These are phyloP conservation scores for Pholiota adiposa DNA, from an alignment of 1,284 basidiomycete species.

Conservation along the genomic window DNA sequence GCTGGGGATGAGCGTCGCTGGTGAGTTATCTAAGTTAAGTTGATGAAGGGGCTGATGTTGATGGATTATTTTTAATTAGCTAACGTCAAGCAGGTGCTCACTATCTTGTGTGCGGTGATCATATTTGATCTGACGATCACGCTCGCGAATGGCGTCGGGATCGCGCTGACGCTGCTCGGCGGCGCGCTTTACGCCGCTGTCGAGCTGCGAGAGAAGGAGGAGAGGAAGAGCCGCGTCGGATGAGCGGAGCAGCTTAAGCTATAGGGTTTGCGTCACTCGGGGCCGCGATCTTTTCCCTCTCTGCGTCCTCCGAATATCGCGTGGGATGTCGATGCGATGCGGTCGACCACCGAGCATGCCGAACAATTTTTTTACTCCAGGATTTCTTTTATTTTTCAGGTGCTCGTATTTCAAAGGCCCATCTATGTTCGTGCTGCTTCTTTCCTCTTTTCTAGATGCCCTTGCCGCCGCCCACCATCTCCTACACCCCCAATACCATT, in stretches of 20 bases:
- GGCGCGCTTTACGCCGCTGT: slow-evolving; percentile 84
- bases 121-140: slow-evolving; percentile 87
- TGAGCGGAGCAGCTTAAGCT: background rate
- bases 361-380: background rate
- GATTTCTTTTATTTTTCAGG: background rate
- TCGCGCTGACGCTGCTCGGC: slow-evolving; percentile 79
- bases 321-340: no score
- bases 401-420: background rate
- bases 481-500: background rate
- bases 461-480: background rate
- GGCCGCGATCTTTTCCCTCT: background rate
- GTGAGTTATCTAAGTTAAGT: slow-evolving; percentile 39
- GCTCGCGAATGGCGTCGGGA: slow-evolving; percentile 78
- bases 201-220: slow-evolving; percentile 41
- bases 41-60: background rate
- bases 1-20: slow-evolving; percentile 86
- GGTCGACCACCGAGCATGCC: no score
- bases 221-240: slow-evolving; percentile 16
- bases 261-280: no score
- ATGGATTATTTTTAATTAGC: slow-evolving; percentile 37
- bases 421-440: background rate
- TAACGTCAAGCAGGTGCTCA: slow-evolving; percentile 94
- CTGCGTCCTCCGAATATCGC: background rate
- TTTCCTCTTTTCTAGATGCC: background rate
- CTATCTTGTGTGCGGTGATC: slow-evolving; percentile 82